phyloP scores from a whole-genome alignment of 23 red algal species.

The Gracilaria vermiculophylla region DNA sequence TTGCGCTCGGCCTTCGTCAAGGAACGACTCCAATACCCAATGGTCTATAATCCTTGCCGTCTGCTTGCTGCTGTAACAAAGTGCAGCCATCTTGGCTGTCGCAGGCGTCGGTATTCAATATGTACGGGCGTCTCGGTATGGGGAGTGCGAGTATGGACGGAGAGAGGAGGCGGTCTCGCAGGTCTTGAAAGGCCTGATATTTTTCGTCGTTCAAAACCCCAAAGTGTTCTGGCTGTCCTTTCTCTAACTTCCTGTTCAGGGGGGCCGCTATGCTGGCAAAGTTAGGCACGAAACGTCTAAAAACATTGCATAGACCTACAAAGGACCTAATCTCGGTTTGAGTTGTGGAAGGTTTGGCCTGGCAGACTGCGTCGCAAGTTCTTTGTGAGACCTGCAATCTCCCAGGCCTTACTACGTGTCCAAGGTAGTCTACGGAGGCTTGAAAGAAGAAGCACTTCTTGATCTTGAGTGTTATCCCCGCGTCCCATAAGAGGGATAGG shows the following conservation, averaged over 20 bases:
- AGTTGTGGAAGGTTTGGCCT: constrained; percentile 1
- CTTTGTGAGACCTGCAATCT: constrained; percentile 1
- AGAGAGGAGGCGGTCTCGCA: background rate
- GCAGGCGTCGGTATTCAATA: constrained; percentile 50
- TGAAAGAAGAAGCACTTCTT: constrained; percentile 46
- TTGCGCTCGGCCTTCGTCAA: background rate
- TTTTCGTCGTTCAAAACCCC: constrained; percentile 1
- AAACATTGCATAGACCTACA: constrained; percentile 39
- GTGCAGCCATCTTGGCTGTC: constrained; percentile 9
- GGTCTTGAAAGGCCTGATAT: constrained; percentile 7
- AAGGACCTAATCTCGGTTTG: constrained; percentile 22
- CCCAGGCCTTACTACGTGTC: constrained; percentile 32
- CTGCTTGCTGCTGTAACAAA: constrained; percentile 24
- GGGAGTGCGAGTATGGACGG: constrained; percentile 12
- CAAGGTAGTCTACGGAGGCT: constrained; percentile 8
- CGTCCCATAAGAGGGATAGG: background rate
- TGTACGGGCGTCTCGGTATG: background rate
- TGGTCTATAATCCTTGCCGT: constrained; percentile 5
- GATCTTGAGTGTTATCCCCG: constrained; percentile 13
- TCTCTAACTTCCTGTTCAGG: constrained; percentile 27
- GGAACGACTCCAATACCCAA: constrained; percentile 27
- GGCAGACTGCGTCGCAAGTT: background rate
- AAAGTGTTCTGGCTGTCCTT: background rate
- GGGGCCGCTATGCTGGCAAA: constrained; percentile 20
- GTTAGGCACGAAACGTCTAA: constrained; percentile 42